Conservation (phyloP, 495 filamentous ascomycete genomes). For the Bacidia gigantensis region DNA sequence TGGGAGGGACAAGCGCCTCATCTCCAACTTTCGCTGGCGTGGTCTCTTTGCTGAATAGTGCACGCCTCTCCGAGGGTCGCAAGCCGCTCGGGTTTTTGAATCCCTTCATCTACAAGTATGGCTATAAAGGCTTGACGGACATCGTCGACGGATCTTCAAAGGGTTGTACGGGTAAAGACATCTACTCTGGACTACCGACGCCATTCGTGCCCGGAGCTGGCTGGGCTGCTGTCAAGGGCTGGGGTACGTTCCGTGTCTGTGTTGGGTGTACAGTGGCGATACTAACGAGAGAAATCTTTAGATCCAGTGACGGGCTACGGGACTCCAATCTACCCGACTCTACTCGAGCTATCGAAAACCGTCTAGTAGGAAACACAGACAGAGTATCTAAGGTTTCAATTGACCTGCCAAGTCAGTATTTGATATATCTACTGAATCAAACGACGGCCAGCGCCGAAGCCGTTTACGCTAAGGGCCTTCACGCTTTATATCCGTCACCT, state of each 20-base stretch:
- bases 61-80: slow-evolving; percentile 31
- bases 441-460: no score
- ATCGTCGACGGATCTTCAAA: slow-evolving; percentile 21
- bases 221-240: slow-evolving; percentile 29
- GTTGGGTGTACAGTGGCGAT: background rate
- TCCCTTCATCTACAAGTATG: slow-evolving; percentile 32
- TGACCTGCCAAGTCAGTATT: background rate
- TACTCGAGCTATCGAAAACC: slow-evolving; percentile 24
- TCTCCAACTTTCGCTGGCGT: slow-evolving; percentile 35
- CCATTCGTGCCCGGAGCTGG: slow-evolving; percentile 21
- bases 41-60: slow-evolving; percentile 38
- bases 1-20: slow-evolving; percentile 40
- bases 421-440: background rate
- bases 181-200: slow-evolving; percentile 18
- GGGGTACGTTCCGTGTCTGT: slow-evolving; percentile 17
- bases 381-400: background rate
- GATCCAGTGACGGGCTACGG: slow-evolving; percentile 35
- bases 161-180: slow-evolving; percentile 23
- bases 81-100: slow-evolving; percentile 40
- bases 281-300: background rate
- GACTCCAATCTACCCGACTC: slow-evolving; percentile 28
- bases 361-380: background rate
- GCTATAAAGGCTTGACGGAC: slow-evolving; percentile 22
- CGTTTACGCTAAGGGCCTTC: background rate
- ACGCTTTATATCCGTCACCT: background rate